Conservation (phyloP, 805 yeast genomes). For the Torulaspora indica region DNA sequence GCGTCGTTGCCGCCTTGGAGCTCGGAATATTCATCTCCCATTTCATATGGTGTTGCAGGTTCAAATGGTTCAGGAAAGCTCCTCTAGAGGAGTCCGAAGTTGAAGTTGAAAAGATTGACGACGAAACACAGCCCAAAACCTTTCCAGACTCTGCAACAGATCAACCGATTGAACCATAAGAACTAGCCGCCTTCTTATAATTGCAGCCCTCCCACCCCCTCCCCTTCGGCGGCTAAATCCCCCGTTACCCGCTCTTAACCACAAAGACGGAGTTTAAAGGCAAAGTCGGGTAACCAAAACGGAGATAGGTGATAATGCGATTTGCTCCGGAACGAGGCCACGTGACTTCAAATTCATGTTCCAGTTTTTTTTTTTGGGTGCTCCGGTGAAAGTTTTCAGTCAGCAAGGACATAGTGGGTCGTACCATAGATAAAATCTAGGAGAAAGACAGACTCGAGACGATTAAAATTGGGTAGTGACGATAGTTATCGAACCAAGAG, state of each 20-base stretch:
- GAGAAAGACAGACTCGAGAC: no score
- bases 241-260: no score
- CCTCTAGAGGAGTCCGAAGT: background rate
- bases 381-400: no score
- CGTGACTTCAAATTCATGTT: no score
- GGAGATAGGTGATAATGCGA: no score
- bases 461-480: no score
- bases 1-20: slow-evolving; percentile 69
- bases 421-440: no score
- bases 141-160: background rate
- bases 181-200: background rate
- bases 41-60: slow-evolving; percentile 57
- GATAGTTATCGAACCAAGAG: no score
- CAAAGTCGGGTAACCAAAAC: no score
- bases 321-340: no score
- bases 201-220: background rate
- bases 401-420: no score
- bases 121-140: background rate
- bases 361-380: no score
- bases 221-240: background rate
- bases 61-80: slow-evolving; percentile 27
- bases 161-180: background rate
- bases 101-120: background rate
- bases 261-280: background rate
- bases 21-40: slow-evolving; percentile 73